Conservation (phyloP, 2,329 filamentous ascomycete species). For the Ceratocystis albifundus region DNA sequence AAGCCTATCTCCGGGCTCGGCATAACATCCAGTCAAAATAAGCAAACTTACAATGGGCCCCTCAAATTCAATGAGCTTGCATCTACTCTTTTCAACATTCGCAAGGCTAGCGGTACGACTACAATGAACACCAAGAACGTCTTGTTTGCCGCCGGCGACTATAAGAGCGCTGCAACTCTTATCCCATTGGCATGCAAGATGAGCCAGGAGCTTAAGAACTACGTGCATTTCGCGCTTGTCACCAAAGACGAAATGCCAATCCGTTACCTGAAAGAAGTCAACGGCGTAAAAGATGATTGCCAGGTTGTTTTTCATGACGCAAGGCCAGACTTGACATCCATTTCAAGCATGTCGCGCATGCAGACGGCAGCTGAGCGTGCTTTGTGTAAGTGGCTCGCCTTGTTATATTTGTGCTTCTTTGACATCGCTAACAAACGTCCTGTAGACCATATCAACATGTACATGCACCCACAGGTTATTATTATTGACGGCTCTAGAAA, state of each 20-base stretch:
- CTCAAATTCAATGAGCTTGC: conserved; percentile 58
- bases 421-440: conserved; percentile 12
- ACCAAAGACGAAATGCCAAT: conserved; percentile 60
- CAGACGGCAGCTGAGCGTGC: conserved; percentile 52
- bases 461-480: conserved; percentile 65
- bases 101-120: conserved; percentile 41
- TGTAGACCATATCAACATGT: conserved; percentile 55
- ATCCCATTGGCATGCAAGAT: conserved; percentile 81
- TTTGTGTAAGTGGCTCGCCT: conserved; percentile 40
- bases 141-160: conserved; percentile 64
- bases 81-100: conserved; percentile 48
- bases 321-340: conserved; percentile 58
- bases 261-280: conserved; percentile 59
- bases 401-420: neutral
- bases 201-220: conserved; percentile 54
- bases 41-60: conserved; percentile 50
- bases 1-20: neutral
- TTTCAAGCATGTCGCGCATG: conserved; percentile 60
- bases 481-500: conserved; percentile 55
- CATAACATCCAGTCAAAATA: neutral
- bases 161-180: conserved; percentile 60
- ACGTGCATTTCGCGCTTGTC: conserved; percentile 73
- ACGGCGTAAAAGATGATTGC: conserved; percentile 64
- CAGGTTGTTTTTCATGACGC: conserved; percentile 58
- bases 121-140: conserved; percentile 53